These are phyloP conservation scores for Circinella umbellata DNA, from an alignment of 371 early-diverging fungal genomes.

Conservation along the genomic window DNA sequence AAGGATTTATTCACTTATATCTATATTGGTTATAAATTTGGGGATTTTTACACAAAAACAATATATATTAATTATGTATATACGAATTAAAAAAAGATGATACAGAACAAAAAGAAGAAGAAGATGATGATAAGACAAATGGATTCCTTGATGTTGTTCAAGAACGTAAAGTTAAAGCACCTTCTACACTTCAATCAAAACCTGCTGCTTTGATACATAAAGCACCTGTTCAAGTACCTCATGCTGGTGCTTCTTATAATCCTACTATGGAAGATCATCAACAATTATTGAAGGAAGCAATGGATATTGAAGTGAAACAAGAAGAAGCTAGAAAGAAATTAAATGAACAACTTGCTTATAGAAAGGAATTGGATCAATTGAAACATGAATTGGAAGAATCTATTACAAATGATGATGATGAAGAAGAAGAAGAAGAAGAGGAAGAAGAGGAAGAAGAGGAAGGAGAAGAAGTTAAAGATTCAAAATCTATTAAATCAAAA, in stretches of 20 bases:
- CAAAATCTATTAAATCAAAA: constrained; percentile 16
- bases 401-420: constrained; percentile 19
- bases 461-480: constrained; percentile 39
- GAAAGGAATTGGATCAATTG: constrained; percentile 18
- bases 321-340: constrained; percentile 12
- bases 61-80: background rate
- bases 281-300: constrained; percentile 50
- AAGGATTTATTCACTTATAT: background rate
- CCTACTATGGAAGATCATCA: constrained; percentile 85
- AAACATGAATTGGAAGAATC: constrained; percentile 17
- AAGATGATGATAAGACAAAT: constrained; percentile 9
- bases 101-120: background rate
- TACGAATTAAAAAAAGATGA: background rate
- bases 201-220: constrained; percentile 47
- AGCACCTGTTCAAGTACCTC: constrained; percentile 76
- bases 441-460: constrained; percentile 25
- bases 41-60: too few species aligned
- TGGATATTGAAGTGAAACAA: constrained; percentile 53
- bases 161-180: constrained; percentile 50
- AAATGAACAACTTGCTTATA: constrained; percentile 17
- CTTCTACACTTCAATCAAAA: constrained; percentile 52
- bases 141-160: constrained; percentile 30
- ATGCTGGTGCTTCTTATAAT: constrained; percentile 92
- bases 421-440: constrained; percentile 39
- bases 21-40: too few species aligned